Evolutionary conservation across 2,329 filamentous ascomycete genomes (phyloP), one percentile per base, ranked within the genome.

Genomic region (Colletotrichum spaethianum): DNA sequence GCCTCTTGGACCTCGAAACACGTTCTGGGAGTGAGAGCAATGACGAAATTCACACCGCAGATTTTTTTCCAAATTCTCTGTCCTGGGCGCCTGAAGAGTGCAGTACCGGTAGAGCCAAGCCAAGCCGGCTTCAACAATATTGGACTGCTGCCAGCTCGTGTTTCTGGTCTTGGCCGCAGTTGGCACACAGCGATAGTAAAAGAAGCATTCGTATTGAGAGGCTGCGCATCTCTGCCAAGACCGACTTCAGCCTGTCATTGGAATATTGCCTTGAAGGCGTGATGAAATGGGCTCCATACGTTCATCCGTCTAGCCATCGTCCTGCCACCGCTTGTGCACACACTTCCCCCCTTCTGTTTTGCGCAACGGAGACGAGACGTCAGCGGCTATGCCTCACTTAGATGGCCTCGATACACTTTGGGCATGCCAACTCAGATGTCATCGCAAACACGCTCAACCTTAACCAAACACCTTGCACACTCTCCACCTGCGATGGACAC

Each of bases 1-100:
- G 69, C 69, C 69, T 23, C 61, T 64, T 64, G 59, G 69, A 53
- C 65, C 59, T 72, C 65, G 69, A 72, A 72, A 72, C 69, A 63
- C 63, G 57, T 36, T 46, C 26, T 53, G 64, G 26, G 28, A 67
- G 55, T 67, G 63, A 44, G 55, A 61, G 63, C 68, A 44, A 70
- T 67, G 63, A 40, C 44, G 44, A 44, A 31, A 40, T 53, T 59
- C 55, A 23, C 23, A 53, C 40, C 28, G 23, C 28, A 33, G n/a
- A 33, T 23, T 26, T 42, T 69, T 8, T 42, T 63, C 3, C 59
- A n/a, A 28, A 7, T 28, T n/a, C 18, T 40, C 36, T 18, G 26
- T 12, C 11, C 50, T 38, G 23, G 31, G 20, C 9, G n/a, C 26
- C 23, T 23, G 31, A 55, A 12, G 28, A n/a, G 28, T 20, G 31